These are phyloP conservation scores for Pythium volutum DNA, from an alignment of 352 stramenopile species.

Conservation along the genomic window DNA sequence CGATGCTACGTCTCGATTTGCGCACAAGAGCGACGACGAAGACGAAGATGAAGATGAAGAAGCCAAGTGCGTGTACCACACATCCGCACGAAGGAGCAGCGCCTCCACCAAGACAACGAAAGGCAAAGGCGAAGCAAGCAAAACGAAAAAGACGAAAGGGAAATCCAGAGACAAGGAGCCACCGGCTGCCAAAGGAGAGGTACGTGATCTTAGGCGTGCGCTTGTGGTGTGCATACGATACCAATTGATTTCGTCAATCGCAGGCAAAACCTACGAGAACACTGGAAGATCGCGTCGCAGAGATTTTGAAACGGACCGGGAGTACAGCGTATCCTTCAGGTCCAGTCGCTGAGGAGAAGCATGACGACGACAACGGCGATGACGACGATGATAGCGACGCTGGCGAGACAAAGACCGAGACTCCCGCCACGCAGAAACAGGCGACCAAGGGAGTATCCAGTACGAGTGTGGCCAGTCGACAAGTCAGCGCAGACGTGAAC, in stretches of 20 bases:
- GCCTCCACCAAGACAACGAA: conserved; percentile 18
- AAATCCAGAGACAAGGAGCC: conserved; percentile 21
- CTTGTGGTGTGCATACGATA: neutral
- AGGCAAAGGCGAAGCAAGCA: conserved; percentile 14
- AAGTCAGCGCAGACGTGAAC: neutral
- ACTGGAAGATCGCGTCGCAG: conserved; percentile 68
- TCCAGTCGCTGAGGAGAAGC: conserved; percentile 4
- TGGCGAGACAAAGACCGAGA: neutral
- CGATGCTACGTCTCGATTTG: conserved; percentile 25
- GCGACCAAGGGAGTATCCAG: neutral
- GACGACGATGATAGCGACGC: conserved; percentile 5
- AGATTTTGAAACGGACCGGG: conserved; percentile 77
- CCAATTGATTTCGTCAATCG: neutral
- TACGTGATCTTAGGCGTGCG: conserved; percentile 6
- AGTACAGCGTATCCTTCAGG: conserved; percentile 37
- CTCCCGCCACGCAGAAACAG: neutral
- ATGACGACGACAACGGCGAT: conserved; percentile 3
- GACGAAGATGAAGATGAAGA: conserved; percentile 21
- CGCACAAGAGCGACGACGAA: conserved; percentile 24
- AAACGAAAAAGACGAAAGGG: conserved; percentile 23
- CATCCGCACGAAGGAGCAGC: neutral
- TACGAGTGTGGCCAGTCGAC: neutral
- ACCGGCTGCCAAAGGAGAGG: conserved; percentile 21
- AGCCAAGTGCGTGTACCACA: neutral
- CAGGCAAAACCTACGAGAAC: conserved; percentile 35